Percentiles rank a stretch among this genome's conserved stretches.
phyloP scores from a whole-genome alignment of 2,329 filamentous ascomycete genomes.

The Diplodia seriata region DNA sequence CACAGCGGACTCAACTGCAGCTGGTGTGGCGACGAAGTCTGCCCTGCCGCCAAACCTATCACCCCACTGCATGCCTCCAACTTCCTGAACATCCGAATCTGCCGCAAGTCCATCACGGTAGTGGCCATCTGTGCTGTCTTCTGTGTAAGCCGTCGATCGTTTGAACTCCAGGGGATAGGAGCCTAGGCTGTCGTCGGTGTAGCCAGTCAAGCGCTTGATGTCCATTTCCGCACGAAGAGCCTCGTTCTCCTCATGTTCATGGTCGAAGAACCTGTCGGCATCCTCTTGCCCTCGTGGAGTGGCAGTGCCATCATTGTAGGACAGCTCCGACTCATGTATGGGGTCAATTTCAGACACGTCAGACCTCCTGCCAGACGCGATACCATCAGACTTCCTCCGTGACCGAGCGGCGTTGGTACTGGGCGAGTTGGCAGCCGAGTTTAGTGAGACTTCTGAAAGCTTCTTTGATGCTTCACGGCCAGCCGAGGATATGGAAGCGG shows the following conservation, averaged over 20 bases:
- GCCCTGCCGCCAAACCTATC: constrained; percentile 64
- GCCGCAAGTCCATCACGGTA: constrained; percentile 65
- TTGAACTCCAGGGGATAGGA: constrained; percentile 57
- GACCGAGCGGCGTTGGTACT: constrained; percentile 64
- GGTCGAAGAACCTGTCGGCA: constrained; percentile 58
- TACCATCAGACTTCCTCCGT: constrained; percentile 60
- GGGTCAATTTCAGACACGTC: constrained; percentile 13
- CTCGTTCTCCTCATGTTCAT: constrained; percentile 66
- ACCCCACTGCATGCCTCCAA: constrained; percentile 48
- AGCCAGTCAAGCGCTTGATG: constrained; percentile 51
- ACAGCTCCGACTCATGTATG: constrained; percentile 14
- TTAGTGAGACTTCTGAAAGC: constrained; percentile 64
- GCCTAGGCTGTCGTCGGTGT: constrained; percentile 61
- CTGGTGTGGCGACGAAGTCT: constrained; percentile 73
- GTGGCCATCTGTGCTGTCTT: constrained; percentile 62
- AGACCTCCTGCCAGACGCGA: constrained; percentile 54
- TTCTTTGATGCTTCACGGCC: constrained; percentile 63
- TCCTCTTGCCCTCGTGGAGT: constrained; percentile 44
- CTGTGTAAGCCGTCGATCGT: constrained; percentile 58
- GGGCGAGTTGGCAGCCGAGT: constrained; percentile 64
- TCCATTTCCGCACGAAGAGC: constrained; percentile 57
- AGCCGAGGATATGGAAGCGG: constrained; percentile 65
- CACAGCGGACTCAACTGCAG: constrained; percentile 85
- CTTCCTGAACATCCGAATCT: constrained; percentile 71
- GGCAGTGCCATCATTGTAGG: constrained; percentile 12